Conservation (phyloP, 768 basidiomycete genomes). For the Trametes coccinea region DNA sequence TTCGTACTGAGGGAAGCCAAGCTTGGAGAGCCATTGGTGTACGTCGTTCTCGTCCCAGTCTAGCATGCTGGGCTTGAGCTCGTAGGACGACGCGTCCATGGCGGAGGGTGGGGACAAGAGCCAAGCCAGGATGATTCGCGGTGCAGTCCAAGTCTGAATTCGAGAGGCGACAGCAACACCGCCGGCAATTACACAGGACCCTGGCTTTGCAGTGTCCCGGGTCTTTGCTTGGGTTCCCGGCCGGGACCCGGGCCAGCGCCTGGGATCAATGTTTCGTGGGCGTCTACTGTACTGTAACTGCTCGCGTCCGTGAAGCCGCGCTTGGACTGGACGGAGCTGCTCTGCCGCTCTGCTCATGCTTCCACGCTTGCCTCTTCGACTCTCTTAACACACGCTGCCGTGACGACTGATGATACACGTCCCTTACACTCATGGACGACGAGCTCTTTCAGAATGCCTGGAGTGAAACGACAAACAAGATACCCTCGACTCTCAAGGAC, state of each 20-base stretch:
- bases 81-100: slow-evolving; percentile 35
- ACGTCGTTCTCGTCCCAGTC: slow-evolving; percentile 83
- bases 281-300: too few relatives aligned
- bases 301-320: too few relatives aligned
- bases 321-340: too few relatives aligned
- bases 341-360: not conserved
- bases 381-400: not conserved
- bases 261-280: too few relatives aligned
- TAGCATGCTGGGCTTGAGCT: slow-evolving; percentile 34
- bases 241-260: not conserved
- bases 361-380: not conserved
- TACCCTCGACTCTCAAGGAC: slow-evolving; percentile 3
- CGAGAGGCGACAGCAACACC: slow-evolving; percentile 22
- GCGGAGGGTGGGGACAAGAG: slow-evolving; percentile 14
- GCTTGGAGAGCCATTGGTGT: slow-evolving; percentile 68
- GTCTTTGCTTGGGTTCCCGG: not conserved
- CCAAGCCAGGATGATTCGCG: slow-evolving; percentile 16
- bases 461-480: slow-evolving; percentile 48
- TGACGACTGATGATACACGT: slow-evolving; percentile 13
- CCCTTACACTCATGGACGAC: slow-evolving; percentile 57
- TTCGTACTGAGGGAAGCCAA: slow-evolving; percentile 89
- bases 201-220: slow-evolving; percentile 6
- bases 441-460: slow-evolving; percentile 78
- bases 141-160: slow-evolving; percentile 8
- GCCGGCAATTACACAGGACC: not conserved